Conservation (phyloP, 2,329 filamentous ascomycete genomes). For the Pestalotiopsis fici region DNA sequence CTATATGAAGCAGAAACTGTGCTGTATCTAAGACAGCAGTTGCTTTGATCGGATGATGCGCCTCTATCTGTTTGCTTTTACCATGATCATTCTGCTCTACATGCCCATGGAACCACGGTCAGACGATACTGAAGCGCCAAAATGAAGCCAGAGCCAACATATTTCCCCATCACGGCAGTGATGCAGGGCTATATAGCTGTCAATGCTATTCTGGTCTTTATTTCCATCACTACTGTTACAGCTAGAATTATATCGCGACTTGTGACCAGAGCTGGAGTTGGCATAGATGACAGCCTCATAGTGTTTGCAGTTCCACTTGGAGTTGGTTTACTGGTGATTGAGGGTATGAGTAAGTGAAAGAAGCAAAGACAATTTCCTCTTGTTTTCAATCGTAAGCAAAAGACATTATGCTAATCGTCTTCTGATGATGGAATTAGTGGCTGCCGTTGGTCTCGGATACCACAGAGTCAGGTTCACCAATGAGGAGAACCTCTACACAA, state of each 20-base stretch:
- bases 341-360: background rate
- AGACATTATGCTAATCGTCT: background rate
- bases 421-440: background rate
- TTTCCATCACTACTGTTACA: background rate
- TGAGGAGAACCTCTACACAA: background rate
- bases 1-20: background rate
- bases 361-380: no score
- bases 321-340: background rate
- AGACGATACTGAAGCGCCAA: background rate
- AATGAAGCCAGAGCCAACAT: constrained; percentile 2
- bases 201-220: background rate
- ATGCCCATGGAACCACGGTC: background rate
- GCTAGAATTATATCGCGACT: background rate
- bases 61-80: background rate
- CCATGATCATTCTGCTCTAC: background rate
- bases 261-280: background rate
- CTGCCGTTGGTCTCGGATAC: background rate
- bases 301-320: background rate
- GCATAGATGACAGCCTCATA: background rate
- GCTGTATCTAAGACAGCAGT: background rate
- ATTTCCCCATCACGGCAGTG: background rate
- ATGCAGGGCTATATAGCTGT: background rate
- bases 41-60: background rate
- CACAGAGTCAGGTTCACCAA: background rate
- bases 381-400: background rate